A percentile compares a stretch with the other conserved stretches of the same genome.
Conservation (phyloP, 1,284 basidiomycete genomes). For the Rhodotorula sp. region DNA sequence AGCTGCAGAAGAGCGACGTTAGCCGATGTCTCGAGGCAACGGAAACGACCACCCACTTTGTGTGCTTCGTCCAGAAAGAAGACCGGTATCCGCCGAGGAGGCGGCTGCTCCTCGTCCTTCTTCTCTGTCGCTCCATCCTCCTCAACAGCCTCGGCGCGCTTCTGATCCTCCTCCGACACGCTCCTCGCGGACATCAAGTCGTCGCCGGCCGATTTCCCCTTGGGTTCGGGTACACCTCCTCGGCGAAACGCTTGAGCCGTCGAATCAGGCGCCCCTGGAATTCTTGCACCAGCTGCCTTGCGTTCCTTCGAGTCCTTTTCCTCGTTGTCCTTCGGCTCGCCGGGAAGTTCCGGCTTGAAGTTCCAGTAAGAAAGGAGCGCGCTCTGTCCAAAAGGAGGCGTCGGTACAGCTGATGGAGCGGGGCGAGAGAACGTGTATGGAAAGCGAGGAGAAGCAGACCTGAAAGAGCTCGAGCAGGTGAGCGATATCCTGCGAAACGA, state of each 20-base stretch:
- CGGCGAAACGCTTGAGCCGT: constrained; percentile 10
- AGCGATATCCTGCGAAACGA: constrained; percentile 59
- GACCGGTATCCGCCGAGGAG: constrained; percentile 69
- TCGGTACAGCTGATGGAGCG: constrained; percentile 51
- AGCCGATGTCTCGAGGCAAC: neutral
- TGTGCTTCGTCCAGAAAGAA: constrained; percentile 80
- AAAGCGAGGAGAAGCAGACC: constrained; percentile 41
- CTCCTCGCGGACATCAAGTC: constrained; percentile 29
- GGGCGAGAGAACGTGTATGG: too few relatives aligned
- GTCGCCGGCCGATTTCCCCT: neutral
- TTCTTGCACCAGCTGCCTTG: neutral
- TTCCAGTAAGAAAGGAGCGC: constrained; percentile 7
- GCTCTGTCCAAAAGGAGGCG: neutral
- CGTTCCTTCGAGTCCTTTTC: constrained; percentile 1
- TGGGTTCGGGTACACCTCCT: neutral
- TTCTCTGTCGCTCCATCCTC: neutral
- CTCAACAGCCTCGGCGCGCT: neutral
- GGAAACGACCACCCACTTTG: constrained; percentile 53
- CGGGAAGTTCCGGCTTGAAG: constrained; percentile 33
- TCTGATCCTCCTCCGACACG: neutral
- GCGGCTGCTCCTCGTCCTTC: constrained; percentile 41
- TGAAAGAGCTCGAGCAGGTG: constrained; percentile 75
- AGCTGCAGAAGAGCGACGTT: constrained; percentile 16
- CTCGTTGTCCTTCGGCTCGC: constrained; percentile 27
- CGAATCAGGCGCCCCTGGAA: constrained; percentile 38